phyloP scores from a whole-genome alignment of 1,139 yeast genomes.

The Blastobotrys ciferrii region DNA sequence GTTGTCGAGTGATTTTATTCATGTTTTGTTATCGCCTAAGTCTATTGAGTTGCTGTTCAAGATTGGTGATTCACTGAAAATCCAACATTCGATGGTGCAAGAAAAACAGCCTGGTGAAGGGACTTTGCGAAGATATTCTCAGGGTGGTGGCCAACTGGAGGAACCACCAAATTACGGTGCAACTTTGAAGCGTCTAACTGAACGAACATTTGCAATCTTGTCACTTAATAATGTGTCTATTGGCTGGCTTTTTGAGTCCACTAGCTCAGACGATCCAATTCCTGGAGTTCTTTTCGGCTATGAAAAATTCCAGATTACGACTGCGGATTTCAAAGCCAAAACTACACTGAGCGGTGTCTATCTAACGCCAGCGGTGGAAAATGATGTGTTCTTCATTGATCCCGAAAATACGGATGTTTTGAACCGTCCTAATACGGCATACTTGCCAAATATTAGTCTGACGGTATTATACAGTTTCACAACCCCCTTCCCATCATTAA shows the following conservation, averaged over 20 bases:
- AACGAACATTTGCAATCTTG: conserved; percentile 49
- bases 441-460: conserved; percentile 33
- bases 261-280: conserved; percentile 18
- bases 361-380: conserved; percentile 30
- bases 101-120: not conserved
- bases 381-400: conserved; percentile 22
- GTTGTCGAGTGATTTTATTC: conserved; percentile 12
- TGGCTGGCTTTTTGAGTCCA: conserved; percentile 68
- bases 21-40: conserved; percentile 11
- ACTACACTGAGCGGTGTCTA: conserved; percentile 41
- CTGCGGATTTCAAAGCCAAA: conserved; percentile 24
- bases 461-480: conserved; percentile 17
- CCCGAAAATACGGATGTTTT: conserved; percentile 19
- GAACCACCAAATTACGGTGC: conserved; percentile 9
- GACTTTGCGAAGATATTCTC: not conserved
- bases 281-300: conserved; percentile 74
- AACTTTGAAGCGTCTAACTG: conserved; percentile 22
- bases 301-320: conserved; percentile 39
- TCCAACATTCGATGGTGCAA: not conserved
- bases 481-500: conserved; percentile 18
- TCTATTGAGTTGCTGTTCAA: conserved; percentile 7
- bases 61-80: conserved; percentile 3
- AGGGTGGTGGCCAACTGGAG: not conserved
- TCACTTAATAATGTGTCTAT: conserved; percentile 65
- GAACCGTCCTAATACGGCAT: conserved; percentile 29